These are phyloP conservation scores for Hordeum pubiflorum DNA, from an alignment of 202 grass and related monocot genomes.

Conservation along the genomic window DNA sequence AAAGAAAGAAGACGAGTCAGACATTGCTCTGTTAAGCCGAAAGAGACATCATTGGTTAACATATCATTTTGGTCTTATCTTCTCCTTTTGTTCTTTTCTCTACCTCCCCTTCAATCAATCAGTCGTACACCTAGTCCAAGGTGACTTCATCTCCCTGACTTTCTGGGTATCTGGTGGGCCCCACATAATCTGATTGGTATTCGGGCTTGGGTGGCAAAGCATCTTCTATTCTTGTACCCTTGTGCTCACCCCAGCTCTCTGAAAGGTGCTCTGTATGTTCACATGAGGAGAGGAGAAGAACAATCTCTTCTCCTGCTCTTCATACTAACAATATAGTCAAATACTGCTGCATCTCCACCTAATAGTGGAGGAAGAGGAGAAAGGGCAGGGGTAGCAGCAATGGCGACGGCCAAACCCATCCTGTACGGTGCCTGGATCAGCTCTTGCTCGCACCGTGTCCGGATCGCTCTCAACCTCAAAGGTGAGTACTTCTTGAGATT, in stretches of 20 bases:
- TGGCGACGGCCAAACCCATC: slow-evolving; percentile 42
- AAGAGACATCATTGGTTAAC: neutral
- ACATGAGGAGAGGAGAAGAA: neutral
- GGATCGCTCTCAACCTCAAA: slow-evolving; percentile 80
- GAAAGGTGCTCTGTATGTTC: neutral
- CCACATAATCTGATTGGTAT: neutral
- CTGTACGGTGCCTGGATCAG: slow-evolving; percentile 67
- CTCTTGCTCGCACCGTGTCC: slow-evolving; percentile 65
- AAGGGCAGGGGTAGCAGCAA: neutral
- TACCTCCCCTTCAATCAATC: neutral
- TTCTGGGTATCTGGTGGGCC: neutral
- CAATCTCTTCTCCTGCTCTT: neutral
- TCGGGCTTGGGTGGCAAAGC: neutral
- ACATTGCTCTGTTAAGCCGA: neutral
- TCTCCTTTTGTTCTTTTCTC: neutral
- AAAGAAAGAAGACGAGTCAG: neutral
- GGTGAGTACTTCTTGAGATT: slow-evolving; percentile 19
- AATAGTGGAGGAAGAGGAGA: neutral
- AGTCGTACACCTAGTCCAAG: neutral
- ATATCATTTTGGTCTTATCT: neutral
- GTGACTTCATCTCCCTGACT: neutral
- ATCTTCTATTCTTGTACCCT: neutral
- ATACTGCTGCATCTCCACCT: neutral
- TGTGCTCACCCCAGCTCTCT: neutral
- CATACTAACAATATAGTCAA: neutral